Conservation (phyloP, 164 flowering plant genomes). For the Umbilicus rupestris region DNA sequence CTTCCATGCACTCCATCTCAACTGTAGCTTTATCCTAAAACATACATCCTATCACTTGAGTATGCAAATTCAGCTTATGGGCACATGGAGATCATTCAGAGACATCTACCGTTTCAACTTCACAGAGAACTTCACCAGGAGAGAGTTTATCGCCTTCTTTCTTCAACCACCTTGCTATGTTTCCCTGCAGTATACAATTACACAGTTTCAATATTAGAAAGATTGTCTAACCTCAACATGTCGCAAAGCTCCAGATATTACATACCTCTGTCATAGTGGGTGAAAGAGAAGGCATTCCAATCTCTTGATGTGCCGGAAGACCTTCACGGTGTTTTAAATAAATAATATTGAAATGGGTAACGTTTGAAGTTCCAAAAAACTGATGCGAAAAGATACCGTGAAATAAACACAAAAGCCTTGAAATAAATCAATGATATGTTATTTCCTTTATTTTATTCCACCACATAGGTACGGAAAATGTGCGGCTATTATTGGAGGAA, state of each 20-base stretch:
- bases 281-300: conserved; percentile 99
- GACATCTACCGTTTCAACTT: conserved; percentile 86
- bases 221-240: too few relatives aligned
- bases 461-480: too few relatives aligned
- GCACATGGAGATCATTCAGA: not conserved
- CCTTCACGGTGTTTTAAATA: too few relatives aligned
- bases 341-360: too few relatives aligned
- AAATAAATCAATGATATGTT: too few relatives aligned
- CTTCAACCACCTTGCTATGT: conserved; percentile 91
- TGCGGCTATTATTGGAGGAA: too few relatives aligned
- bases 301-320: conserved; percentile 90
- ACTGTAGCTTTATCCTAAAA: conserved; percentile 92
- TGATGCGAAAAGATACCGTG: too few relatives aligned
- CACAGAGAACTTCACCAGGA: conserved; percentile 96
- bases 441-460: too few relatives aligned
- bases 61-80: not conserved
- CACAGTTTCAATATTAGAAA: too few relatives aligned
- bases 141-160: conserved; percentile 87
- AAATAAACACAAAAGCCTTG: too few relatives aligned
- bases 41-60: not conserved
- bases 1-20: conserved; percentile 99
- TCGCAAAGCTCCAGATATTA: conserved; percentile 6
- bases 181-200: conserved; percentile 47
- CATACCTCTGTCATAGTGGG: conserved; percentile 93
- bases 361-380: too few relatives aligned